Evolutionary conservation across 179 eudicot genomes (phyloP), one percentile per base, ranked within the genome.

Genomic region (Dionaea muscipula): DNA sequence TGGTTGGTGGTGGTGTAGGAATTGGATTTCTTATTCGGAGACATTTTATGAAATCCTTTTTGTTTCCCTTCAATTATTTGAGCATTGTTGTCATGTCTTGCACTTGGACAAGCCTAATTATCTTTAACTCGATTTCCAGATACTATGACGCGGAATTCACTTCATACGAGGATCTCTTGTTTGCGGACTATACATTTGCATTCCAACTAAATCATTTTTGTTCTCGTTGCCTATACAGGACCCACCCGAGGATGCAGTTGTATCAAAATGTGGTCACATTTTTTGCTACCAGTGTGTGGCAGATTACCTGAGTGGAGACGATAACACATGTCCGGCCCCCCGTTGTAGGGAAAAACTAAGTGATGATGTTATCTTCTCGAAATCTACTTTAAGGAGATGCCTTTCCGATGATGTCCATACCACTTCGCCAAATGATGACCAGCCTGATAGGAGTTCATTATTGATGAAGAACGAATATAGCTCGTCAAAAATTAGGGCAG

Each of bases 261-360:
- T 93, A 56, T 76, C 99, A 45, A 78, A 74, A 27, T 93, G 99
- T 60, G 90, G 90, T 39, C 99, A 93, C 67, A 93, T 93, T 50
- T 93, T 85, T 62, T 93, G 99, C 73, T 76, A 81, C 72, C 99
- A 88, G 63, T 93, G 99, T 67, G 84, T 88, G 63, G 77, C 85
- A 10, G 95, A 85, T 37, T 72, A 70, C 53, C 68, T 85, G 39
- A 81, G 76, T 55, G 90, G 87, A 35, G 96, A 93, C 64, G 95
- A 88, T 48, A 82, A 71, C 61, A 72, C 80, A 56, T 93, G 99
- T 63, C 99, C 96, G 31, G 80, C 68, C 31, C 66, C 61, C 39
- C 77, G 70, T 59, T 93, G 99, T 84, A 93, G 78, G 68, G 75
- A 75, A 67, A 86, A 77, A 53, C 70, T 93, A 53, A 78, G 84